phyloP scores from a whole-genome alignment of 805 yeast species.

The Suhomyces tanzawaensis region DNA sequence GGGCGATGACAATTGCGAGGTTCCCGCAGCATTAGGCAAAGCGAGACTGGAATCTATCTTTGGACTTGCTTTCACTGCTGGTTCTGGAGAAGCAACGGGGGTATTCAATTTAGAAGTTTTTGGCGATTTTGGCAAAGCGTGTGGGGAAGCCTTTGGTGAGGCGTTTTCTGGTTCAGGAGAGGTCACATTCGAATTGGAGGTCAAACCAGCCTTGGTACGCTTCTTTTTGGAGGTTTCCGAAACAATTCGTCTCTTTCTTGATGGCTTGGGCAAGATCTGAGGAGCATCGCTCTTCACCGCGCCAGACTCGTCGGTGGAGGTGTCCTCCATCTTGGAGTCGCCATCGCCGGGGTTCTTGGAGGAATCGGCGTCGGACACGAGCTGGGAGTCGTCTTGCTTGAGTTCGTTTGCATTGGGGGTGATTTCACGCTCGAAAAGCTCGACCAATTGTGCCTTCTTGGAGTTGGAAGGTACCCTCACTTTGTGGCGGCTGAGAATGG shows the following conservation, averaged over 20 bases:
- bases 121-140: too few species aligned
- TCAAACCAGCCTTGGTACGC: constrained; percentile 1
- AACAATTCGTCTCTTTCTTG: constrained; percentile 4
- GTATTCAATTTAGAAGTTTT: too few species aligned
- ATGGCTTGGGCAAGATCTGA: constrained; percentile 20
- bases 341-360: not conserved
- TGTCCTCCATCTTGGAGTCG: not conserved
- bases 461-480: constrained; percentile 60
- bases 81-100: too few species aligned
- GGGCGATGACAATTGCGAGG: not conserved
- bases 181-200: not conserved
- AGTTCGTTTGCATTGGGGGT: constrained; percentile 46
- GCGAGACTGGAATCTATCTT: not conserved
- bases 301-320: constrained; percentile 17
- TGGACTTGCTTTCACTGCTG: not conserved
- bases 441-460: constrained; percentile 64
- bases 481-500: constrained; percentile 60
- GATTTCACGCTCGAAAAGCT: constrained; percentile 56
- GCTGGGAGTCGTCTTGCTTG: constrained; percentile 25
- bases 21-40: not conserved
- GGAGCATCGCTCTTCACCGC: constrained; percentile 30
- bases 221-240: constrained; percentile 1
- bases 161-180: constrained; percentile 1
- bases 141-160: not conserved
- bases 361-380: not conserved